phyloP scores from a whole-genome alignment of 148 eudicot species.

The Silene conica region DNA sequence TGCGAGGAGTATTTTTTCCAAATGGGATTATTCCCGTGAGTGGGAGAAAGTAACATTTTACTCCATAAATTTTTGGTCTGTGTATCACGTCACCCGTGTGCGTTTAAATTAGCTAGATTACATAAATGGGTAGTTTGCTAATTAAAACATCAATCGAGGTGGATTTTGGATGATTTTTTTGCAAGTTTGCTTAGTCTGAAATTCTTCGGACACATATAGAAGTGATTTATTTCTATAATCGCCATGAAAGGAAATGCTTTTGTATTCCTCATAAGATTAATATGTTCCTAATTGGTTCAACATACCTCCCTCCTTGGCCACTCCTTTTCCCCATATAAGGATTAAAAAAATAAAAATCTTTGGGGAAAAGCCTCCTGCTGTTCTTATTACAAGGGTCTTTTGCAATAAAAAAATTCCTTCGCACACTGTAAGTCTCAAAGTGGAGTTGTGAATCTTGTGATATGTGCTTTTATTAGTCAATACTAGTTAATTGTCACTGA shows the following conservation, averaged over 20 bases:
- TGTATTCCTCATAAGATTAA: background rate
- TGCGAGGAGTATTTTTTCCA: too few species aligned
- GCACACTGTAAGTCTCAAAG: background rate
- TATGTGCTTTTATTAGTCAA: background rate
- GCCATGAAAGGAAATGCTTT: background rate
- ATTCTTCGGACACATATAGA: conserved; percentile 9
- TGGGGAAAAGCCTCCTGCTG: background rate
- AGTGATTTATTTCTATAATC: conserved; percentile 1
- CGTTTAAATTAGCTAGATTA: too few species aligned
- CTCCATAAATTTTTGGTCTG: too few species aligned
- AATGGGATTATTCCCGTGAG: too few species aligned
- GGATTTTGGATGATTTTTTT: background rate
- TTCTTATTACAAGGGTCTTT: background rate
- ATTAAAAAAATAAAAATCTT: background rate
- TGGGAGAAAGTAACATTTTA: too few species aligned
- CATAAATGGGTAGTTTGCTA: background rate
- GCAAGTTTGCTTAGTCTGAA: background rate
- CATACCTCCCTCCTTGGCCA: background rate
- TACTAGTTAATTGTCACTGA: background rate
- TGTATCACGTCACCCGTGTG: too few species aligned
- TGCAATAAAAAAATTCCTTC: background rate
- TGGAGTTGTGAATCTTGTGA: background rate
- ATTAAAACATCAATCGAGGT: background rate
- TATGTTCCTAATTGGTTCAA: background rate
- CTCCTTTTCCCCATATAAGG: background rate